These are phyloP conservation scores for Trypanosoma brucei DNA, from an alignment of 208 protist species.

Conservation along the genomic window DNA sequence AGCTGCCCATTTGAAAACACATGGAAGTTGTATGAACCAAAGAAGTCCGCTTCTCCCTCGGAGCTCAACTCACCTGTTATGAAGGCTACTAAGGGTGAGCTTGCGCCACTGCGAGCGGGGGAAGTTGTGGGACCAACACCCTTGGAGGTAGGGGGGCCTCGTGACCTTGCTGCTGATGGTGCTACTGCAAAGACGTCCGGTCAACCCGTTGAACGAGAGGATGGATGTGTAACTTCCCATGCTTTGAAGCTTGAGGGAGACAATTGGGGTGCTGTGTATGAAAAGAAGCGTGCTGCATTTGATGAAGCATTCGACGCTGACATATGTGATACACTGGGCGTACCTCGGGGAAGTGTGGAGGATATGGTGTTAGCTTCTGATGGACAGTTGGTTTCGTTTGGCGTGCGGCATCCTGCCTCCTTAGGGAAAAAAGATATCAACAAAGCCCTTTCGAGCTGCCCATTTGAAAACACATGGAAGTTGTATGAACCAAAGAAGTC, in stretches of 20 bases:
- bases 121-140: too few relatives aligned
- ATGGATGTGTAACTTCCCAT: slow-evolving; percentile 28
- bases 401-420: slow-evolving; percentile 21
- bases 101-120: too few relatives aligned
- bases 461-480: neutral
- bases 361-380: slow-evolving; percentile 21
- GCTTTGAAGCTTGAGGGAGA: slow-evolving; percentile 35
- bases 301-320: slow-evolving; percentile 28
- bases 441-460: neutral
- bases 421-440: neutral
- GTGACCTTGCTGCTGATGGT: neutral
- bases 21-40: neutral
- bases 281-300: slow-evolving; percentile 20
- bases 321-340: slow-evolving; percentile 22
- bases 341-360: slow-evolving; percentile 16
- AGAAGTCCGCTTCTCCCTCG: too few relatives aligned
- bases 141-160: too few relatives aligned
- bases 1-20: neutral
- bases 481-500: too few relatives aligned
- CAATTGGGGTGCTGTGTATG: slow-evolving; percentile 30
- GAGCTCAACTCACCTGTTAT: too few relatives aligned
- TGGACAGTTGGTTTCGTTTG: slow-evolving; percentile 23
- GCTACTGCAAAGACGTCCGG: neutral
- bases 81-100: too few relatives aligned
- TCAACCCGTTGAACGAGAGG: too few relatives aligned